Conservation (phyloP, 371 early-diverging fungal species). For the Haplosporangium sp. region DNA sequence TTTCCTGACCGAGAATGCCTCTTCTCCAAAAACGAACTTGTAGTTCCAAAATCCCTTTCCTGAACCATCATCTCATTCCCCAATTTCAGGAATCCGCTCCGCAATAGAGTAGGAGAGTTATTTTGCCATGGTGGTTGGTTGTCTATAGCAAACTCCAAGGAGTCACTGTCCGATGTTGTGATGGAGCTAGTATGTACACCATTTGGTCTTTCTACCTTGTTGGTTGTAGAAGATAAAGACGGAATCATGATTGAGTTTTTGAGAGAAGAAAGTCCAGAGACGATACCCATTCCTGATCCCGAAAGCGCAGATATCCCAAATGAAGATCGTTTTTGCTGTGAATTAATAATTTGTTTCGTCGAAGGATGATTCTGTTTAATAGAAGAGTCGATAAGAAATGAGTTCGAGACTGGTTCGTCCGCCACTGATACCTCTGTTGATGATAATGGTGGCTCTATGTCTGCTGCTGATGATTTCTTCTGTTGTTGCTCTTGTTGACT, state of each 20-base stretch:
- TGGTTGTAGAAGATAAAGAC: conserved; percentile 7
- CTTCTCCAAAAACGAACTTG: conserved; percentile 4
- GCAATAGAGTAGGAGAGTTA: conserved; percentile 20
- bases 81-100: conserved; percentile 9
- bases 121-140: conserved; percentile 11
- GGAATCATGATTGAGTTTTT: conserved; percentile 56
- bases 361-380: background rate
- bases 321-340: conserved; percentile 6
- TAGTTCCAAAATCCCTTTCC: conserved; percentile 2
- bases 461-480: background rate
- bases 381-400: background rate
- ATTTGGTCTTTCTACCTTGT: background rate
- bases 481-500: background rate
- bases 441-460: background rate
- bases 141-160: conserved; percentile 27
- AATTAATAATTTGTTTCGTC: background rate
- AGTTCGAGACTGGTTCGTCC: background rate
- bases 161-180: conserved; percentile 24
- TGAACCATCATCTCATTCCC: background rate
- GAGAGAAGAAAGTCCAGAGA: conserved; percentile 49
- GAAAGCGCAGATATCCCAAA: conserved; percentile 31
- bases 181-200: conserved; percentile 4
- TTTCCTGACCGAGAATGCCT: conserved; percentile 3
- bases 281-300: conserved; percentile 26
- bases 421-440: background rate